A percentile compares a stretch with the other conserved stretches of the same genome.
phyloP scores from a whole-genome alignment of 441 rosid genomes.

The Corymbia citriodora region DNA sequence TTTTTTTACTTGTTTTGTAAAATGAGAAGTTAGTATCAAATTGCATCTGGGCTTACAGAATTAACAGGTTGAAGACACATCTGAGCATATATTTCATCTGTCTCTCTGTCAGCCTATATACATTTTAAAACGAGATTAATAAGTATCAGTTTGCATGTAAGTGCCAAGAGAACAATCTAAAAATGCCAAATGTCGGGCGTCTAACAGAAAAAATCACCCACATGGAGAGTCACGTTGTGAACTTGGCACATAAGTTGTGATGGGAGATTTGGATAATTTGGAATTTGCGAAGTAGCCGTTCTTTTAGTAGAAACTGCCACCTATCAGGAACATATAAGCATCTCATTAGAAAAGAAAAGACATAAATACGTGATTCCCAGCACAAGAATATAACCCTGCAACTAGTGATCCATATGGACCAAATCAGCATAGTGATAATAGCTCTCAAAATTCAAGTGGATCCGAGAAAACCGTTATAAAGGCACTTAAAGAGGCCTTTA shows the following conservation, averaged over 20 bases:
- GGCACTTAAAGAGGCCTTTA: neutral
- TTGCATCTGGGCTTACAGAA: constrained; percentile 47
- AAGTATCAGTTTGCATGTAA: neutral
- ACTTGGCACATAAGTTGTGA: constrained; percentile 96
- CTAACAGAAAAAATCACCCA: constrained; percentile 22
- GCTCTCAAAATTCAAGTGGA: neutral
- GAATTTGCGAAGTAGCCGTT: constrained; percentile 80
- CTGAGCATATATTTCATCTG: constrained; percentile 91
- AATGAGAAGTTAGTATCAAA: neutral
- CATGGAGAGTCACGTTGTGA: constrained; percentile 85
- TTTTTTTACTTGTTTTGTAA: neutral
- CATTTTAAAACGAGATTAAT: neutral
- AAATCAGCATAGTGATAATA: neutral
- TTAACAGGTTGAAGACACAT: constrained; percentile 95
- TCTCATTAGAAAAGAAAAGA: neutral
- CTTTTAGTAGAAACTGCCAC: constrained; percentile 90
- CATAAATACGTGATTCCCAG: neutral
- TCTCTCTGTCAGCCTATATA: constrained; percentile 86
- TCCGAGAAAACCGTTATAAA: neutral
- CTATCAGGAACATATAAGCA: constrained; percentile 23
- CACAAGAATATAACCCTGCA: neutral
- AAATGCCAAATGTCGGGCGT: neutral
- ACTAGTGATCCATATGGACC: neutral
- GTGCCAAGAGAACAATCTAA: neutral
- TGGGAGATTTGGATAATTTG: constrained; percentile 90